phyloP scores from a whole-genome alignment of 2,329 filamentous ascomycete species.

The Ophiocordyceps robertsii region DNA sequence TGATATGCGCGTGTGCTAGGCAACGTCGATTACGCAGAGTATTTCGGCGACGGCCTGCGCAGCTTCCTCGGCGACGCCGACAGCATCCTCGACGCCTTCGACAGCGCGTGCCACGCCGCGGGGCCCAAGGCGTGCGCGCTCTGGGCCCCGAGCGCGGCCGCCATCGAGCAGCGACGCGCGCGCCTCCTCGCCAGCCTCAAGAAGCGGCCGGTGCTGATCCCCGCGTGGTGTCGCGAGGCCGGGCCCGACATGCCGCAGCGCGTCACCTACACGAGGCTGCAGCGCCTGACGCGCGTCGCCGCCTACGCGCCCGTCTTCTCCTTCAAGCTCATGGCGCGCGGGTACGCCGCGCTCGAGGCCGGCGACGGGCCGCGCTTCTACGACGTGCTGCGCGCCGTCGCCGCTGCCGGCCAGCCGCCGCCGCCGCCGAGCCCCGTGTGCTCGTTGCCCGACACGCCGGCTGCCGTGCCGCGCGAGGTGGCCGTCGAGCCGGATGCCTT shows the following conservation, averaged over 20 bases:
- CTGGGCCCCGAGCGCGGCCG: slow-evolving; percentile 18
- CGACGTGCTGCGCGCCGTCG: slow-evolving; percentile 11
- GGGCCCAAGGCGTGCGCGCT: slow-evolving; percentile 34
- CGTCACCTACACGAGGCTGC: slow-evolving; percentile 35
- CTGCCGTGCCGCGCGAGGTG: slow-evolving; percentile 13
- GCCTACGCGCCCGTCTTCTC: slow-evolving; percentile 30
- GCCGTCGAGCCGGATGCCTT: slow-evolving; percentile 22
- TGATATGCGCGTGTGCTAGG: slow-evolving; percentile 10
- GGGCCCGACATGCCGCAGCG: slow-evolving; percentile 30
- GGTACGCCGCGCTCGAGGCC: slow-evolving; percentile 27
- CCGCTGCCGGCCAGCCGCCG: not conserved
- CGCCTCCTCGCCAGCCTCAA: slow-evolving; percentile 26
- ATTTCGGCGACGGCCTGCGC: slow-evolving; percentile 29
- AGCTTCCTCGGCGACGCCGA: slow-evolving; percentile 42
- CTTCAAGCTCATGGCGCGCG: slow-evolving; percentile 27
- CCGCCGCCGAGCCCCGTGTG: not conserved
- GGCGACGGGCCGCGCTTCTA: slow-evolving; percentile 32
- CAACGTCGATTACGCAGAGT: slow-evolving; percentile 41
- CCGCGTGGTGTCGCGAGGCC: slow-evolving; percentile 9
- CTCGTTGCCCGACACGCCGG: slow-evolving; percentile 11
- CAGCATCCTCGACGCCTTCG: slow-evolving; percentile 37
- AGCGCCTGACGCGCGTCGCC: slow-evolving; percentile 24
- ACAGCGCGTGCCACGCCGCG: slow-evolving; percentile 36
- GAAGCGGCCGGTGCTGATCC: slow-evolving; percentile 28
- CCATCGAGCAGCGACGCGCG: slow-evolving; percentile 25